A percentile compares a stretch with the other conserved stretches of the same genome.
Conservation (phyloP, 2,329 filamentous ascomycete species). For the Penicillium sp. region DNA sequence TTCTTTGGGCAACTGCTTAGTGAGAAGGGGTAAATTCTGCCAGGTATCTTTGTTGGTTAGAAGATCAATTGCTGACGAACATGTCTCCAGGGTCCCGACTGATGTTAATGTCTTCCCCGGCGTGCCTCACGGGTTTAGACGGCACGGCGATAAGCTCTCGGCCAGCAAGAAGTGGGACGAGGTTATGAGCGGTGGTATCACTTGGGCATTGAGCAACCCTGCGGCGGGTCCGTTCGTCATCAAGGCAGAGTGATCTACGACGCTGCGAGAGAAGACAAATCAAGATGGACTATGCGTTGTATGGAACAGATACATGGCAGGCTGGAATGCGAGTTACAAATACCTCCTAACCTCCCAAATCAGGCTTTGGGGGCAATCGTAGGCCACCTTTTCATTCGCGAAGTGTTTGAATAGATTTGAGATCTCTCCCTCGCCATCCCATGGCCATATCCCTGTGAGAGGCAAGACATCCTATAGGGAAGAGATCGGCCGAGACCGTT, state of each 20-base stretch:
- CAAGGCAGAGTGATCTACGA: constrained; percentile 16
- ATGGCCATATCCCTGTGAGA: too few relatives aligned
- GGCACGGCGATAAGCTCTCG: constrained; percentile 28
- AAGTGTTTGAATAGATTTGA: too few relatives aligned
- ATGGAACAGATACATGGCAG: not conserved
- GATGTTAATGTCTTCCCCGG: constrained; percentile 53
- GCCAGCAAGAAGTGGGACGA: constrained; percentile 34
- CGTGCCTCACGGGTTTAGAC: constrained; percentile 55
- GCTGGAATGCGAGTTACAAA: not conserved
- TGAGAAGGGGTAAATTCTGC: constrained; percentile 44
- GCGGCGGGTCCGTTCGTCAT: constrained; percentile 21
- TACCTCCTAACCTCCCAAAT: too few relatives aligned
- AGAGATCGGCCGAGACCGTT: too few relatives aligned
- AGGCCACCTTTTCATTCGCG: too few relatives aligned
- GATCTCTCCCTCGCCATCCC: too few relatives aligned
- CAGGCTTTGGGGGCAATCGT: too few relatives aligned
- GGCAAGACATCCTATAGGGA: too few relatives aligned
- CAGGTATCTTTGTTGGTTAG: not conserved
- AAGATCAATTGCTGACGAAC: not conserved
- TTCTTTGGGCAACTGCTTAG: constrained; percentile 48
- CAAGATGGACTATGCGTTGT: not conserved
- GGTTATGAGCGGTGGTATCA: constrained; percentile 31
- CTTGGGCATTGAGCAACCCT: constrained; percentile 30
- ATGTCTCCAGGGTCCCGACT: constrained; percentile 47
- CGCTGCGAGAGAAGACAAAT: not conserved